These are phyloP conservation scores for Vigna angularis DNA, from an alignment of 306 rosid genomes.

Conservation along the genomic window DNA sequence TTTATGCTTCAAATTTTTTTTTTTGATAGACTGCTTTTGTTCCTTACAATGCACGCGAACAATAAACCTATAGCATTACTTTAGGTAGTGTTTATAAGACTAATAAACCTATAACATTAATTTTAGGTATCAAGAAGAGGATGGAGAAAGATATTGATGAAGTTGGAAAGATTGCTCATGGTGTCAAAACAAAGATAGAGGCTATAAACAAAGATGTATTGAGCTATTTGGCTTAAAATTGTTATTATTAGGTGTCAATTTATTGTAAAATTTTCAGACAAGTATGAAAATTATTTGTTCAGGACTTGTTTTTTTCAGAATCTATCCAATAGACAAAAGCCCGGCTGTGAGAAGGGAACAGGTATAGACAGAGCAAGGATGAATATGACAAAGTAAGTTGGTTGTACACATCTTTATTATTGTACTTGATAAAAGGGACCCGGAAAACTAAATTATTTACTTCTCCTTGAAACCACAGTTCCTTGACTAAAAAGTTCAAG, in stretches of 20 bases:
- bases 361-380: constrained; percentile 91
- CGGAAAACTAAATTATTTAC: constrained; percentile 38
- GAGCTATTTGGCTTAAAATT: constrained; percentile 24
- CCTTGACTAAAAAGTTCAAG: constrained; percentile 82
- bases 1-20: constrained; percentile 16
- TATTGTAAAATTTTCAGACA: constrained; percentile 11
- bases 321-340: constrained; percentile 78
- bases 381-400: constrained; percentile 89
- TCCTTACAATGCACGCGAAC: too few relatives aligned
- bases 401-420: constrained; percentile 31
- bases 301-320: constrained; percentile 63
- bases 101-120: constrained; percentile 22
- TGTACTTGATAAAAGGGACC: constrained; percentile 15
- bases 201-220: constrained; percentile 88
- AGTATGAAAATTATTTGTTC: constrained; percentile 24
- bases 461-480: constrained; percentile 59
- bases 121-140: constrained; percentile 91
- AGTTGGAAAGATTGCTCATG: constrained; percentile 91
- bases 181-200: constrained; percentile 81
- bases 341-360: constrained; percentile 94
- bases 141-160: constrained; percentile 99
- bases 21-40: background rate
- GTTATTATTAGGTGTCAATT: constrained; percentile 24
- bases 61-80: too few relatives aligned
- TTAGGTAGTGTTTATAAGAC: too few relatives aligned